These are phyloP conservation scores for Trichoderma lentiforme DNA, from an alignment of 2,329 filamentous ascomycete species.

Conservation along the genomic window DNA sequence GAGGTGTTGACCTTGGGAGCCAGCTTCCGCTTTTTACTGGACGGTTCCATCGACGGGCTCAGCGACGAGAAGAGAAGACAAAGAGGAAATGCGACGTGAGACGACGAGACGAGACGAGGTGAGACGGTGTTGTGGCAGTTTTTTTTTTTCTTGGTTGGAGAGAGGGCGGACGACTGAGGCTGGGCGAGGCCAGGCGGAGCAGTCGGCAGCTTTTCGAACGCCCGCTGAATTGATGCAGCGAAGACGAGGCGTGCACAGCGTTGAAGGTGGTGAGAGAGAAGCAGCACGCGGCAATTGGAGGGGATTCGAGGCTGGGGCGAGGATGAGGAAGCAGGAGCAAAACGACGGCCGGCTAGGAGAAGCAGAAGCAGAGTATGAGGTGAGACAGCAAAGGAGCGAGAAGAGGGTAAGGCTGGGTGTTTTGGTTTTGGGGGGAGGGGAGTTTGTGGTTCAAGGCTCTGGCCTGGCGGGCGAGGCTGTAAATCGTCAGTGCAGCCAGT, in stretches of 20 bases:
- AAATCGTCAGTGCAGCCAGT: not conserved
- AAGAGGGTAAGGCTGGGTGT: constrained; percentile 22
- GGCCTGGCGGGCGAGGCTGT: constrained; percentile 16
- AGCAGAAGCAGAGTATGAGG: constrained; percentile 4
- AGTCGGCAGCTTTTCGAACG: not conserved
- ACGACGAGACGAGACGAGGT: not conserved
- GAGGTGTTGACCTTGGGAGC: constrained; percentile 40
- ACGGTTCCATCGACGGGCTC: constrained; percentile 39
- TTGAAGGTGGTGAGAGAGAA: not conserved
- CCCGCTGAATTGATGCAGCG: not conserved
- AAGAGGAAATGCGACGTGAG: not conserved
- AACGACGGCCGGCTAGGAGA: constrained; percentile 5
- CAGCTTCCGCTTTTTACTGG: constrained; percentile 43
- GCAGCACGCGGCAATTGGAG: not conserved
- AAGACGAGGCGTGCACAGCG: not conserved
- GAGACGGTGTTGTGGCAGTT: not conserved
- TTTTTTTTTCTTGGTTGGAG: not conserved
- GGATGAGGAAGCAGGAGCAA: constrained; percentile 21
- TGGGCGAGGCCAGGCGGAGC: constrained; percentile 1
- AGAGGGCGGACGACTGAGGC: not conserved
- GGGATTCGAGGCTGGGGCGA: constrained; percentile 12
- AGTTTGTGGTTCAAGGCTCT: constrained; percentile 8
- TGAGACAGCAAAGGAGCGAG: constrained; percentile 26
- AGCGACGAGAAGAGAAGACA: not conserved
- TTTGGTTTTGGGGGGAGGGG: constrained; percentile 5